phyloP scores from a whole-genome alignment of 371 early-diverging fungal species.

The Fennellomyces sp. region DNA sequence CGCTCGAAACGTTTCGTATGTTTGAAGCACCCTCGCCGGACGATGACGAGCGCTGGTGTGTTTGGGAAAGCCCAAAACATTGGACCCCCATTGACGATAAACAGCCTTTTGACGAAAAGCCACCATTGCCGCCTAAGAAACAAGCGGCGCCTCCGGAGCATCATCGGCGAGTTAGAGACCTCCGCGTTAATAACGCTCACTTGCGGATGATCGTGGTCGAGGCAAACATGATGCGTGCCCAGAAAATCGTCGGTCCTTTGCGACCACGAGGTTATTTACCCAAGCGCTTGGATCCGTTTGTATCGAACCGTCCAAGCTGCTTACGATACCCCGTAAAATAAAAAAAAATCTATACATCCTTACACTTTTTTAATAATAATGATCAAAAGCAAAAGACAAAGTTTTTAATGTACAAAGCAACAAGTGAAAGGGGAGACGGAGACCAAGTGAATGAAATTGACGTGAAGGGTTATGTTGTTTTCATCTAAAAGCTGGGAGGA shows the following conservation, averaged over 20 bases:
- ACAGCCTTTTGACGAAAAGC: neutral
- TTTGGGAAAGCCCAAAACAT: conserved; percentile 29
- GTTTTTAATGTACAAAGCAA: neutral
- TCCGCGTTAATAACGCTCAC: conserved; percentile 54
- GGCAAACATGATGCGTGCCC: conserved; percentile 63
- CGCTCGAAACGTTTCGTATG: conserved; percentile 22
- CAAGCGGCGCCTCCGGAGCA: neutral
- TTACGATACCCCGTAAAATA: conserved; percentile 14
- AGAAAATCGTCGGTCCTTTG: conserved; percentile 60
- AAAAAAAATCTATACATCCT: neutral
- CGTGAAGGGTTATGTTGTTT: neutral
- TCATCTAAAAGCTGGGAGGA: conserved; percentile 14
- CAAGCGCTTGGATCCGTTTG: conserved; percentile 42
- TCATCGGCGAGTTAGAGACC: conserved; percentile 35
- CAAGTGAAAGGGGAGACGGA: neutral
- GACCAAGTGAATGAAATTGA: too few species aligned
- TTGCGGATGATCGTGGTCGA: conserved; percentile 65
- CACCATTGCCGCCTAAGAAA: neutral
- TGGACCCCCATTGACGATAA: conserved; percentile 24
- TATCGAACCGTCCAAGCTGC: conserved; percentile 28
- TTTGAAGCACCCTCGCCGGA: conserved; percentile 24
- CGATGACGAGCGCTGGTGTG: conserved; percentile 22
- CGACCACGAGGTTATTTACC: conserved; percentile 55
- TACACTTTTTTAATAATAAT: neutral
- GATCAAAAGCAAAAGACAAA: neutral